phyloP scores from a whole-genome alignment of 2,329 filamentous ascomycete genomes.

The Penicillium sp. region DNA sequence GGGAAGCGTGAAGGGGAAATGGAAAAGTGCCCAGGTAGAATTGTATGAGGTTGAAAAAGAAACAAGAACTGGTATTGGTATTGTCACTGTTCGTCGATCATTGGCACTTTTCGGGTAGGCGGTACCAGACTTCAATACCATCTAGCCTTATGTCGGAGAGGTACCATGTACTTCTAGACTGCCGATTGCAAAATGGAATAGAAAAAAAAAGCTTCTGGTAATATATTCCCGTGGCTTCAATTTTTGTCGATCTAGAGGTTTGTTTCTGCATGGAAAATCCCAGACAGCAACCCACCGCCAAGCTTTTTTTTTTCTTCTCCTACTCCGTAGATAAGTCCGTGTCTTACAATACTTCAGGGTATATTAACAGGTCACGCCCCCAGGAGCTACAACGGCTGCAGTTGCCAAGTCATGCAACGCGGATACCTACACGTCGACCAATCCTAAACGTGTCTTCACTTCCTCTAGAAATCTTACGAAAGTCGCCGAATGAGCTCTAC shows the following conservation, averaged over 20 bases:
- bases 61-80: slow-evolving; percentile 16
- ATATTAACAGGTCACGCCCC: slow-evolving; percentile 6
- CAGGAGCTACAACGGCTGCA: neutral
- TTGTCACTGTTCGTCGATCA: slow-evolving; percentile 8
- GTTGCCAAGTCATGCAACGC: slow-evolving; percentile 11
- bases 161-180: slow-evolving; percentile 4
- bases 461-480: neutral
- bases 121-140: slow-evolving; percentile 8
- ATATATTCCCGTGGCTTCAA: neutral
- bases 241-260: slow-evolving; percentile 4
- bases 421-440: slow-evolving; percentile 12
- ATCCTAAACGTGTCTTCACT: neutral
- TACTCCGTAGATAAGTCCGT: too few species aligned
- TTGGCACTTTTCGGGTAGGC: slow-evolving; percentile 6
- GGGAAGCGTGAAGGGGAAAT: slow-evolving; percentile 21
- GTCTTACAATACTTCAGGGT: neutral
- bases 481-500: neutral
- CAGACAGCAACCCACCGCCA: neutral
- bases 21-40: slow-evolving; percentile 21
- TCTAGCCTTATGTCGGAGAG: neutral
- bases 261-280: slow-evolving; percentile 10
- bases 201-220: neutral
- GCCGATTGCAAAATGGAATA: neutral
- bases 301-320: neutral
- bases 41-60: slow-evolving; percentile 16